Base-by-base conservation (phyloP, 176 grass and related monocot genomes). In the Bonia amplexicaulis region DNA sequence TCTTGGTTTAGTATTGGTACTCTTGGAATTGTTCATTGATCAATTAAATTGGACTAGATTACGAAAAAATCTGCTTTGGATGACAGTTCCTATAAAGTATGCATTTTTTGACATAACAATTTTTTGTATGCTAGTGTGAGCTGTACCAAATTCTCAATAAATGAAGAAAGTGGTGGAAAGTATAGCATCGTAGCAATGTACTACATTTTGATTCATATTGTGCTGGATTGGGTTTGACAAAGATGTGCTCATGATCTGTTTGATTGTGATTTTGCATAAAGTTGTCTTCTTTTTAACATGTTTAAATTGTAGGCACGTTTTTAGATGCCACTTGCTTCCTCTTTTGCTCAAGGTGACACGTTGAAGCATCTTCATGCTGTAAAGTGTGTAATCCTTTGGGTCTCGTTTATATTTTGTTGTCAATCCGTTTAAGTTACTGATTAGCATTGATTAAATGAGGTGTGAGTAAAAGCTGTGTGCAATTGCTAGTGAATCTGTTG, bases 281-380 rank as follows among this genome's bases (percentile, higher is more conserved):
- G 45, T 20, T 33, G 27, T 7, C 16, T 74, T 82, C 59, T 9
- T 66, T 86, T 37, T 33, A 62, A 11, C 12, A 63, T 17, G 8
- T 52, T 63, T 15, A 6, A n/a, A 66, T 53, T 22, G 39, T 17
- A 25, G 25, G 11, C 19, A 8, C 15, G 7, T 48, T 73, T 78
- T 66, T 83, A 59, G 67, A 82, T 73, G 42, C 68, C 57, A 78
- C 64, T 74, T 83, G 74, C 68, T 23, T 79, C 57, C 61, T 73
- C 40, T 67, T 45, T 90, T 64, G 5, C 31, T 83, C 12, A 59
- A 44, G 33, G 35, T 71, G 13, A 19, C 26, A 80, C 4, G 17
- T 68, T 60, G 52, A 74, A 69, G 60, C 80, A 63, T 79, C 75
- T 74, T 87, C 26, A 25, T 48, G 9, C 20, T 71, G 54, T 76